phyloP scores from a whole-genome alignment of 805 yeast species.

The Schwanniomyces occidentalis region DNA sequence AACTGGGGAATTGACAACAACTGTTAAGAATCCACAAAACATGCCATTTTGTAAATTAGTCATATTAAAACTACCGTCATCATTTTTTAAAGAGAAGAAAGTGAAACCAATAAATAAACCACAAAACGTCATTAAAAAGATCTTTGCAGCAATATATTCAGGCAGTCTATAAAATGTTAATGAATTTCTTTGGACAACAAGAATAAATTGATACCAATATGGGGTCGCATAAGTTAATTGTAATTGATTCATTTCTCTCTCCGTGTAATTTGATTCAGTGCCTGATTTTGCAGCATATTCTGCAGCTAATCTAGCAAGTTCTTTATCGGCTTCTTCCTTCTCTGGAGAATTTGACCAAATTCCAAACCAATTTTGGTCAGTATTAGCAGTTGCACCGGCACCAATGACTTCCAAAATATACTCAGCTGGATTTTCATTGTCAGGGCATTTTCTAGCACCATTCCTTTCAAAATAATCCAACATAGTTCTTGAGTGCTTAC shows the following conservation, averaged over 20 bases:
- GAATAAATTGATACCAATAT: slow-evolving; percentile 16
- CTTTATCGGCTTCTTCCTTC: slow-evolving; percentile 12
- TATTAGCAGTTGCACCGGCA: slow-evolving; percentile 74
- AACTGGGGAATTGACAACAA: slow-evolving; percentile 56
- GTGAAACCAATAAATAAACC: slow-evolving; percentile 37
- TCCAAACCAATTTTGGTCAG: slow-evolving; percentile 60
- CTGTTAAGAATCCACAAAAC: slow-evolving; percentile 60
- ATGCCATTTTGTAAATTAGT: slow-evolving; percentile 60
- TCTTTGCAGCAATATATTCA: slow-evolving; percentile 41
- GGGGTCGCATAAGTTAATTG: slow-evolving; percentile 18
- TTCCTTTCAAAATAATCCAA: slow-evolving; percentile 26
- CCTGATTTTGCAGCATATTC: slow-evolving; percentile 5
- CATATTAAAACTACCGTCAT: slow-evolving; percentile 19
- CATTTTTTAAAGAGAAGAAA: slow-evolving; percentile 17
- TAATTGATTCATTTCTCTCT: slow-evolving; percentile 7
- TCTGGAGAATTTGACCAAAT: slow-evolving; percentile 48
- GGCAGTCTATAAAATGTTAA: slow-evolving; percentile 39
- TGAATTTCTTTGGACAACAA: slow-evolving; percentile 17
- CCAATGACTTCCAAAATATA: slow-evolving; percentile 55
- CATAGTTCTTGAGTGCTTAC: slow-evolving; percentile 23
- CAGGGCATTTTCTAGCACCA: slow-evolving; percentile 56
- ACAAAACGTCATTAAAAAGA: slow-evolving; percentile 50
- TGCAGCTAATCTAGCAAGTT: slow-evolving; percentile 10
- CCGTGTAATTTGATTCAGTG: slow-evolving; percentile 6
- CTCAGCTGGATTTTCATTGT: slow-evolving; percentile 39